Percentiles rank a stretch among this genome's conserved stretches.
Evolutionary conservation across 371 early-diverging fungal species (phyloP).

Genomic region (Actinomortierella ambigua): DNA sequence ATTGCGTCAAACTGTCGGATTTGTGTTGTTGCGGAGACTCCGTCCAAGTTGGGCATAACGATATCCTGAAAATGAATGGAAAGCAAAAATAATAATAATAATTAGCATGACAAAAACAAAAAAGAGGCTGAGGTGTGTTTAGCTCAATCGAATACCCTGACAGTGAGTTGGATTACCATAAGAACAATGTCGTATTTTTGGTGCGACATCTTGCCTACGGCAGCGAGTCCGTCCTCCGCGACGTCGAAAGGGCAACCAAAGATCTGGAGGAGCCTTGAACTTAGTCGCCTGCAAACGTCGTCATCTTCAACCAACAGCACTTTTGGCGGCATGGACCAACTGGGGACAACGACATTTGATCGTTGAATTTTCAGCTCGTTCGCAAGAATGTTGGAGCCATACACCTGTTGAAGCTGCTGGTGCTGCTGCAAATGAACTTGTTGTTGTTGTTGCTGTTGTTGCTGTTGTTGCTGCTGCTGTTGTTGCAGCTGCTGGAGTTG

Average conservation of each 20-base stretch:
- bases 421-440: conserved; percentile 15
- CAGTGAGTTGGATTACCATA: conserved; percentile 58
- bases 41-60: conserved; percentile 79
- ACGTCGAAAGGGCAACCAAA: conserved; percentile 77
- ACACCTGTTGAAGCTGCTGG: conserved; percentile 13
- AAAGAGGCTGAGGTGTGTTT: too few relatives aligned
- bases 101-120: too few relatives aligned
- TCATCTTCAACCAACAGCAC: conserved; percentile 84
- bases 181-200: conserved; percentile 79
- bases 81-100: too few relatives aligned
- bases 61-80: conserved; percentile 59
- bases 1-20: conserved; percentile 76
- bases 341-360: conserved; percentile 44
- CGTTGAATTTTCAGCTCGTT: conserved; percentile 17
- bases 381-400: conserved; percentile 1
- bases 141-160: not conserved
- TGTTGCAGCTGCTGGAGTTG: conserved; percentile 18
- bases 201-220: conserved; percentile 65
- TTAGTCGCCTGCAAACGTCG: conserved; percentile 67
- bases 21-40: conserved; percentile 71
- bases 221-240: conserved; percentile 76
- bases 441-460: conserved; percentile 13
- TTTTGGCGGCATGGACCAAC: conserved; percentile 71
- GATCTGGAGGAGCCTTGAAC: conserved; percentile 63
- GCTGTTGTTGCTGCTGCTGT: conserved; percentile 20